Evolutionary conservation across 345 rosid genomes (phyloP).

Genomic region (Camelina hispida): DNA sequence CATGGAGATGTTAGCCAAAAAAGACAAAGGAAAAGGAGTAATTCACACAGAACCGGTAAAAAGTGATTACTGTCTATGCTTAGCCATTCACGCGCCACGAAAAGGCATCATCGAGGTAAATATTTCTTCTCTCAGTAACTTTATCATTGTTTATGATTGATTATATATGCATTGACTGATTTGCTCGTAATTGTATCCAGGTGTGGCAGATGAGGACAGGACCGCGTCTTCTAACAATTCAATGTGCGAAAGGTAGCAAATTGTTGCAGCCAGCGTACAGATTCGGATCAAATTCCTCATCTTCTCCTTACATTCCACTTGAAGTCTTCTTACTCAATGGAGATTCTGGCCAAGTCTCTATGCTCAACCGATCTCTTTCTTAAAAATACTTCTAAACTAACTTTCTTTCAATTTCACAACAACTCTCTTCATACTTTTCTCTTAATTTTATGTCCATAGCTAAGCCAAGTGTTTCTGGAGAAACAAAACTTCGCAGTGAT

Average conservation of each 20-base stretch:
- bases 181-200: slow-evolving; percentile 44
- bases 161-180: not conserved
- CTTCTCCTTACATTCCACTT: slow-evolving; percentile 79
- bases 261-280: slow-evolving; percentile 85
- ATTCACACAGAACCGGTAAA: slow-evolving; percentile 58
- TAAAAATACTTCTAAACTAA: slow-evolving; percentile 35
- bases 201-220: slow-evolving; percentile 99
- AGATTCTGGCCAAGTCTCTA: slow-evolving; percentile 84
- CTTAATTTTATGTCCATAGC: slow-evolving; percentile 31
- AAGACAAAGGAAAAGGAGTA: slow-evolving; percentile 55
- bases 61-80: slow-evolving; percentile 90
- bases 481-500: not conserved
- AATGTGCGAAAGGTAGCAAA: slow-evolving; percentile 77
- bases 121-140: not conserved
- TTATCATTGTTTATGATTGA: not conserved
- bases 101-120: slow-evolving; percentile 92
- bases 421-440: not conserved
- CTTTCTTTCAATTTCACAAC: not conserved
- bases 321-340: slow-evolving; percentile 86
- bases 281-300: slow-evolving; percentile 68
- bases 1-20: slow-evolving; percentile 86
- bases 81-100: slow-evolving; percentile 96
- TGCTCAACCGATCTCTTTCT: slow-evolving; percentile 65
- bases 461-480: too few relatives aligned
- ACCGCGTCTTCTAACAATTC: slow-evolving; percentile 72